phyloP scores from a whole-genome alignment of 108 stramenopile species.

The Cyclotella cryptica region DNA sequence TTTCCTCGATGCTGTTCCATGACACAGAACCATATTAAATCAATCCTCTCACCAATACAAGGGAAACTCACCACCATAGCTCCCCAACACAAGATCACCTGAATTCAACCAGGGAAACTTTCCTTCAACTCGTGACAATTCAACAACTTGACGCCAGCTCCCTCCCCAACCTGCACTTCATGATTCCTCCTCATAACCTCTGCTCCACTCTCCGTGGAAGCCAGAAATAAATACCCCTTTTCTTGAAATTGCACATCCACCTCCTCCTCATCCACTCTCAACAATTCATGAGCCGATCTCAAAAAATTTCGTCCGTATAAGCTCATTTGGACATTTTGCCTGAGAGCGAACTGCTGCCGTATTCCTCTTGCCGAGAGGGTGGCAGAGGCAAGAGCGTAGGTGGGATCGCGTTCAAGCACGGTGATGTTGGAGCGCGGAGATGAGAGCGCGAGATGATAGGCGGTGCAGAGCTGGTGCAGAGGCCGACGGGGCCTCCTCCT shows the following conservation, averaged over 20 bases:
- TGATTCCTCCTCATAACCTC: slow-evolving; percentile 58
- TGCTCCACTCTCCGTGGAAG: slow-evolving; percentile 48
- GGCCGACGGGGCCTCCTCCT: slow-evolving; percentile 77
- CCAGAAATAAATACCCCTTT: slow-evolving; percentile 81
- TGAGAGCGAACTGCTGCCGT: slow-evolving; percentile 63
- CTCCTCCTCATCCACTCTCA: slow-evolving; percentile 44
- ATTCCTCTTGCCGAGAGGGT: slow-evolving; percentile 74
- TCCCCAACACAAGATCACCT: slow-evolving; percentile 63
- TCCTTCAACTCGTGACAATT: slow-evolving; percentile 41
- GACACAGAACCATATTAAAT: slow-evolving; percentile 42
- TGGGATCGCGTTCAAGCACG: slow-evolving; percentile 71
- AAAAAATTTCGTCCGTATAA: slow-evolving; percentile 78
- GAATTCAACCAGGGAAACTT: slow-evolving; percentile 75
- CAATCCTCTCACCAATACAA: background rate
- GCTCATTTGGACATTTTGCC: slow-evolving; percentile 74
- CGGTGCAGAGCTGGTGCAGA: no score
- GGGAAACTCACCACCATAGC: slow-evolving; percentile 48
- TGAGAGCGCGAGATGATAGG: slow-evolving; percentile 63
- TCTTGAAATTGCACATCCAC: slow-evolving; percentile 67
- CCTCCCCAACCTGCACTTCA: slow-evolving; percentile 46
- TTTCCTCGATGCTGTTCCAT: slow-evolving; percentile 12
- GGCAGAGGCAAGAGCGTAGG: slow-evolving; percentile 64
- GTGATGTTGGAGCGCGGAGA: slow-evolving; percentile 37
- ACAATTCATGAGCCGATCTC: slow-evolving; percentile 19
- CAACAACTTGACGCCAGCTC: slow-evolving; percentile 54